phyloP scores from a whole-genome alignment of 768 basidiomycete genomes.

The Pulveroboletus sp. region DNA sequence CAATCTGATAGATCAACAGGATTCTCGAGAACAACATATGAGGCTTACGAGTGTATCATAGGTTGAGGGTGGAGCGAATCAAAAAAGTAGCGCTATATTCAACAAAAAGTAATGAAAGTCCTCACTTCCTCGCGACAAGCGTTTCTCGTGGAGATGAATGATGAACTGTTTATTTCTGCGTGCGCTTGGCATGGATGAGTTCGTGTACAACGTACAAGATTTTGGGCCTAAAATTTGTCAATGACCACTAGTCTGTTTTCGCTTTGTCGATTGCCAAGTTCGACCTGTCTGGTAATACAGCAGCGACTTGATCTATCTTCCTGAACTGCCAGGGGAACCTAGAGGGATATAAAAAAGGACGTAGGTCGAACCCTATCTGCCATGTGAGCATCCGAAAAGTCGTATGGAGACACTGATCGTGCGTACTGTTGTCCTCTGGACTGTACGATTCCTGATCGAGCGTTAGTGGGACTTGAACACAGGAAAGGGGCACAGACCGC shows the following conservation, averaged over 20 bases:
- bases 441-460: constrained; percentile 81
- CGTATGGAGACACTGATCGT: not conserved
- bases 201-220: too few relatives aligned
- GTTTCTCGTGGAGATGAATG: too few relatives aligned
- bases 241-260: constrained; percentile 43
- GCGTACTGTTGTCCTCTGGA: constrained; percentile 91
- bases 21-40: too few relatives aligned
- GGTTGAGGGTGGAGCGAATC: too few relatives aligned
- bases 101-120: too few relatives aligned
- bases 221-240: too few relatives aligned
- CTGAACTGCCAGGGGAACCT: constrained; percentile 96
- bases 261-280: constrained; percentile 37
- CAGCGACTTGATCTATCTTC: constrained; percentile 88
- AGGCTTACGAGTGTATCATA: too few relatives aligned
- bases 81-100: too few relatives aligned
- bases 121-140: too few relatives aligned
- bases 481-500: constrained; percentile 53
- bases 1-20: too few relatives aligned
- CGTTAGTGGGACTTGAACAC: not conserved
- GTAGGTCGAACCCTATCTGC: constrained; percentile 79
- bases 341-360: constrained; percentile 94
- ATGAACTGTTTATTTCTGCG: too few relatives aligned
- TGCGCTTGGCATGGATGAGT: too few relatives aligned
- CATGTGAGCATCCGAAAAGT: constrained; percentile 4
- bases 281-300: constrained; percentile 68